Evolutionary conservation across 1,284 basidiomycete genomes (phyloP).

Genomic region (Microbotryum saponariae): DNA sequence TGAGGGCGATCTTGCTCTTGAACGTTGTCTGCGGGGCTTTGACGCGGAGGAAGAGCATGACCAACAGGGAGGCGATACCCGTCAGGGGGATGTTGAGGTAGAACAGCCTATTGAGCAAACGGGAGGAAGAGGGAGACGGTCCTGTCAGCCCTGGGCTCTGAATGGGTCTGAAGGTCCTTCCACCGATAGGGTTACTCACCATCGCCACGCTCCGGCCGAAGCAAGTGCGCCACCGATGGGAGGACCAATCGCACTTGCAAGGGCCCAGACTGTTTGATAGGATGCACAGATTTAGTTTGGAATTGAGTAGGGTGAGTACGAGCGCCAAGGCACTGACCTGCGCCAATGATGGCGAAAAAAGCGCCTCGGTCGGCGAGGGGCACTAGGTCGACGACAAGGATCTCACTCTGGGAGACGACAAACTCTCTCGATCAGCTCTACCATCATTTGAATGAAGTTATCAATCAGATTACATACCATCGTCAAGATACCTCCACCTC

Average conservation of each 20-base stretch:
- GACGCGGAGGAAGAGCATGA: conserved; percentile 36
- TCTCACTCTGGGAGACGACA: conserved; percentile 10
- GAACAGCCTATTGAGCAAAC: conserved; percentile 2
- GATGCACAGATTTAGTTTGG: conserved; percentile 1
- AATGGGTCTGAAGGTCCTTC: too few relatives aligned
- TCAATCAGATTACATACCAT: conserved; percentile 2
- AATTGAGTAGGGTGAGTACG: background rate
- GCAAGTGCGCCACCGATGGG: conserved; percentile 44
- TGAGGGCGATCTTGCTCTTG: conserved; percentile 38
- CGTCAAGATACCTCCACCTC: conserved; percentile 34
- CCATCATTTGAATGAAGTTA: background rate
- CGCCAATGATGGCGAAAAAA: conserved; percentile 30
- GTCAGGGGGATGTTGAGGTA: conserved; percentile 36
- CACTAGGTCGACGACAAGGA: conserved; percentile 32
- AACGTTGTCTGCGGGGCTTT: conserved; percentile 38
- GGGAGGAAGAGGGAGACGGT: background rate
- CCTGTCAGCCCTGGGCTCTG: background rate
- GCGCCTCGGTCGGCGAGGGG: conserved; percentile 31
- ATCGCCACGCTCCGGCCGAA: conserved; percentile 42
- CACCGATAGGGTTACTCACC: conserved; percentile 23
- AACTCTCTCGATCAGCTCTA: background rate
- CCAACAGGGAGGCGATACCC: conserved; percentile 31
- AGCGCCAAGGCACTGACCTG: conserved; percentile 1
- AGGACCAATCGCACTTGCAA: conserved; percentile 35
- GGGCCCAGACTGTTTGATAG: conserved; percentile 9